Evolutionary conservation across 257 asterid genomes (phyloP).

Genomic region (Plantago ovata): DNA sequence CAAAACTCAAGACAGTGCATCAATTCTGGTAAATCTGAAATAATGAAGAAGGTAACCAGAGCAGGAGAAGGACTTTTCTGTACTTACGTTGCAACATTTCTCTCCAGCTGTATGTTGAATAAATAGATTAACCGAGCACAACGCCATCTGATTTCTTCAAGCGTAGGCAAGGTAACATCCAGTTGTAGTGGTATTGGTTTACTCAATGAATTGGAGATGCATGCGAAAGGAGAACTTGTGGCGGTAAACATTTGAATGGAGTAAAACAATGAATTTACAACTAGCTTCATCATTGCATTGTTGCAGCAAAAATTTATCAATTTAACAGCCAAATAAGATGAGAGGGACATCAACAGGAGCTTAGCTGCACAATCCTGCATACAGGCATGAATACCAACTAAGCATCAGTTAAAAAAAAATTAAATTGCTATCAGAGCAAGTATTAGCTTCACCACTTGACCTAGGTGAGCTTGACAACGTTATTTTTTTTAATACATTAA

Average conservation of each 20-base stretch:
- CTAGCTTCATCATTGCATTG: constrained; percentile 29
- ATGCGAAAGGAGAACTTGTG: constrained; percentile 65
- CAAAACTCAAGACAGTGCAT: constrained; percentile 12
- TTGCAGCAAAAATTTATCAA: constrained; percentile 32
- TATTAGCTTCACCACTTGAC: background rate
- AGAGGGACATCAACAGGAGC: constrained; percentile 45
- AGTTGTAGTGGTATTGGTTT: constrained; percentile 90
- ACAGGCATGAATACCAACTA: constrained; percentile 19
- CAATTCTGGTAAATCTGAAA: constrained; percentile 14
- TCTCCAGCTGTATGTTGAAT: constrained; percentile 89
- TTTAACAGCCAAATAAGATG: constrained; percentile 45
- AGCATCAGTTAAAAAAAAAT: constrained; percentile 19
- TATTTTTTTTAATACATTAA: too few relatives aligned
- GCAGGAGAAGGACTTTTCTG: constrained; percentile 15
- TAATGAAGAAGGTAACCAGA: constrained; percentile 16
- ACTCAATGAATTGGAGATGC: constrained; percentile 69
- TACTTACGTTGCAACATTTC: constrained; percentile 90
- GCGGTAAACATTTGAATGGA: constrained; percentile 44
- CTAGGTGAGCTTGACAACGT: background rate
- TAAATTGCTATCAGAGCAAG: background rate
- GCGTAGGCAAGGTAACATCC: constrained; percentile 76
- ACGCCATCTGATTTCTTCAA: constrained; percentile 75
- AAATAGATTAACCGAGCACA: constrained; percentile 72
- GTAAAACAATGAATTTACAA: constrained; percentile 39
- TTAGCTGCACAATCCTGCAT: constrained; percentile 55